Percentiles rank a stretch among this genome's conserved stretches.
phyloP scores from a whole-genome alignment of 768 basidiomycete species.

The Panaeolus papilionaceus region DNA sequence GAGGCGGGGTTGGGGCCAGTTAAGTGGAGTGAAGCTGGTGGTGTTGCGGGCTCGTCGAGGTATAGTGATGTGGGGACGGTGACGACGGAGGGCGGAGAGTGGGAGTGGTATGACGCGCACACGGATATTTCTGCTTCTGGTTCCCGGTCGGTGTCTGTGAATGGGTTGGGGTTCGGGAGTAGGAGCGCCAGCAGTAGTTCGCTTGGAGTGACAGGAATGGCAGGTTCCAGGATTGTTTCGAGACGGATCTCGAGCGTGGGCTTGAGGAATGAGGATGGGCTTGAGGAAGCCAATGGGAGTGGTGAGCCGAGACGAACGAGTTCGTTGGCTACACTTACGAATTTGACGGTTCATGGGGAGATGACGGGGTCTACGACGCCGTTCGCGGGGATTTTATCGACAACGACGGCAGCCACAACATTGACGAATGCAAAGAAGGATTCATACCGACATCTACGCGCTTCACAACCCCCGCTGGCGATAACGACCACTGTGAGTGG shows the following conservation, averaged over 20 bases:
- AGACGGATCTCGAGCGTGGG: background rate
- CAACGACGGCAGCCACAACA: background rate
- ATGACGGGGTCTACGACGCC: background rate
- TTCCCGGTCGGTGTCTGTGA: background rate
- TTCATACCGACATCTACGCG: background rate
- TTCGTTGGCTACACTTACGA: background rate
- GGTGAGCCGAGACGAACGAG: background rate
- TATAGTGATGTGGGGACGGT: background rate
- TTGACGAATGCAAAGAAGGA: background rate
- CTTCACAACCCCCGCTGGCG: background rate
- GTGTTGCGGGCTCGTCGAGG: background rate
- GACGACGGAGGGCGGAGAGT: background rate
- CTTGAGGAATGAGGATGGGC: background rate
- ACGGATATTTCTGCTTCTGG: background rate
- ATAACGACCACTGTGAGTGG: background rate
- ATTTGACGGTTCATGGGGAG: background rate
- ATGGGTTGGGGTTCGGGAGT: background rate
- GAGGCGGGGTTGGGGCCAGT: background rate
- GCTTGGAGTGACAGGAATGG: too few relatives aligned
- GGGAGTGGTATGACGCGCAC: slow-evolving; percentile 6
- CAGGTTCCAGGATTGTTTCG: background rate
- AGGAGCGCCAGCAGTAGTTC: background rate
- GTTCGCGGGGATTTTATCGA: background rate
- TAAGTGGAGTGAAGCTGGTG: background rate
- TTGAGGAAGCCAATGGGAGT: background rate